Evolutionary conservation across 164 flowering plant species (phyloP).

Genomic region (Magnolia sinica): DNA sequence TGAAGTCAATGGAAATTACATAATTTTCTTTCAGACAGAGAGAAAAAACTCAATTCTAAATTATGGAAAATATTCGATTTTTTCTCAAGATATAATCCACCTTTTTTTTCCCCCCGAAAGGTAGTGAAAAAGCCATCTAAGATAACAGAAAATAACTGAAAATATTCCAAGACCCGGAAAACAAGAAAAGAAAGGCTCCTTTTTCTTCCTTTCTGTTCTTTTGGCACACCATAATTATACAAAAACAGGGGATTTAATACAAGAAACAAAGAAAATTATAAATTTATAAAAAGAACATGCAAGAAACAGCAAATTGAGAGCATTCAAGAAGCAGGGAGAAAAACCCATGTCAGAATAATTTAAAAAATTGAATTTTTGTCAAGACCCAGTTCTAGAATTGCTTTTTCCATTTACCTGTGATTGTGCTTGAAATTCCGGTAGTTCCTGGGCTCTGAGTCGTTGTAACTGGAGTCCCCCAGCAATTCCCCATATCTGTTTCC

Average conservation of each 20-base stretch:
- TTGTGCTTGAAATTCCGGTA: conserved; percentile 16
- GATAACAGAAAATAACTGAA: not conserved
- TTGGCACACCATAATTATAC: not conserved
- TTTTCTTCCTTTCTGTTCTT: not conserved
- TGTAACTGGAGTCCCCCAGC: conserved; percentile 17
- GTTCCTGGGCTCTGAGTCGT: conserved; percentile 14
- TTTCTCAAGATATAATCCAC: not conserved
- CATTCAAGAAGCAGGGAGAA: not conserved
- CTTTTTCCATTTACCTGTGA: conserved; percentile 10
- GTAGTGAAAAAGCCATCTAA: not conserved
- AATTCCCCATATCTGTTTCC: conserved; percentile 22
- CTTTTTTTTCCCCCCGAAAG: not conserved
- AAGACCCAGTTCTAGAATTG: not conserved
- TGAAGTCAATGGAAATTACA: not conserved
- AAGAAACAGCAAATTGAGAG: not conserved
- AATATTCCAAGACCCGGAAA: not conserved
- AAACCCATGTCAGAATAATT: not conserved
- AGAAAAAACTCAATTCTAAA: not conserved
- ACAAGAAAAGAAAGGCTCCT: not conserved
- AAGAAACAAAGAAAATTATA: too few relatives aligned
- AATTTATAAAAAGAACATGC: not conserved
- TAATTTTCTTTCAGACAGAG: not conserved
- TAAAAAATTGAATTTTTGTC: not conserved
- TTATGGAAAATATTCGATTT: not conserved
- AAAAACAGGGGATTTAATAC: not conserved